Base-by-base conservation (phyloP, 352 stramenopile genomes). In the Pythium graminicola region DNA sequence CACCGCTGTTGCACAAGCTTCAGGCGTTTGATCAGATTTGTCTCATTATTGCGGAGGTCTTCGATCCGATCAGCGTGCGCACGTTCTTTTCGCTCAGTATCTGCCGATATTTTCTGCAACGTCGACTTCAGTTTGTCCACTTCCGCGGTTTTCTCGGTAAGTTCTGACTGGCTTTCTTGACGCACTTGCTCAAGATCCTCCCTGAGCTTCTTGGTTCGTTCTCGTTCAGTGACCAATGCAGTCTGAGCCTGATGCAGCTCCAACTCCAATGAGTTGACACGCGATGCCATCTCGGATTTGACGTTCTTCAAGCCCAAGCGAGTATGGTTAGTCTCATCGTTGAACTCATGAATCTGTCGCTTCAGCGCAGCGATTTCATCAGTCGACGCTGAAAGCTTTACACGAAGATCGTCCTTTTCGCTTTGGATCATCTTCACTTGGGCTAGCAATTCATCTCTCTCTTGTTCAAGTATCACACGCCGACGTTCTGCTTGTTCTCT, bases 21-120 rank as follows among this genome's bases (percentile, higher is more conserved):
- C 2, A 68, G 23, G 14, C 54, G 60, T 28, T 67, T 67, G 36
- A 62, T 60, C 17, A 67, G 38, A 27, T 67, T 67, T 1, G 60
- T 35, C n/a, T 67, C 60, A 33, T 66, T 66, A 47, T 42, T 56
- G 10, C 59, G 59, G 16, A 66, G 11, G 32, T 57, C 59, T 29
- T 61, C 59, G 8, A 66, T 26, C 23, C 50, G 50, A 20, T 60
- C 48, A 26, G 57, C 42, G 17, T 64, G 49, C 22, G 41, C 11
- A 6, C 42, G 49, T 14, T 64, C 57, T 16, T 59, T 64, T 2
- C 57, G 57, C 35, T 64, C 57, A 4, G 53, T 17, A 14, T 64
- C 57, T 0, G 28, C 50, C 14, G 43, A 41, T 4, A 54, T 6
- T 31, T 54, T 43, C 20, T 54, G 42, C 23, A 64, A 20, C 44